A percentile compares a stretch with the other conserved stretches of the same genome.
These are phyloP conservation scores for Oenanthe sinensis DNA, from an alignment of 129 eudicot genomes.

Conservation along the genomic window DNA sequence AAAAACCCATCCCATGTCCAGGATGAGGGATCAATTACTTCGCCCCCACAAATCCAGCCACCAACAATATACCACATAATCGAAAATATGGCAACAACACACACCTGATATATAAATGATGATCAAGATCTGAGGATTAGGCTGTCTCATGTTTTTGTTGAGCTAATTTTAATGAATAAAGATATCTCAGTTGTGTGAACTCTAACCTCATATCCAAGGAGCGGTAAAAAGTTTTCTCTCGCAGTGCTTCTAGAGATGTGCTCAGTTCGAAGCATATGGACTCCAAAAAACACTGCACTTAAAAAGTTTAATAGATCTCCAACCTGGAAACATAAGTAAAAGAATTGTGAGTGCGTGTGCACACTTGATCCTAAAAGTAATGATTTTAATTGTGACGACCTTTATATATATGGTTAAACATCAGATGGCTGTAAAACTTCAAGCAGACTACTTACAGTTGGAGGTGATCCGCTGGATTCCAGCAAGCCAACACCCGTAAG, in stretches of 20 bases:
- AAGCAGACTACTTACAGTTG: slow-evolving; percentile 38
- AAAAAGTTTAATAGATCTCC: slow-evolving; percentile 74
- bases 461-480: slow-evolving; percentile 95
- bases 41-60: slow-evolving; percentile 32
- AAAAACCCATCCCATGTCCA: slow-evolving; percentile 45
- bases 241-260: slow-evolving; percentile 58
- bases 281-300: slow-evolving; percentile 80
- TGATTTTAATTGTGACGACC: not conserved
- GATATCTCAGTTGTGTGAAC: slow-evolving; percentile 15
- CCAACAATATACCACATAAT: slow-evolving; percentile 51
- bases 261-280: slow-evolving; percentile 85
- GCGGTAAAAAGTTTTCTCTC: slow-evolving; percentile 60
- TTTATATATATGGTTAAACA: not conserved
- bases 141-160: not conserved
- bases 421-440: not conserved
- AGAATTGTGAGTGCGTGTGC: not conserved
- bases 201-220: slow-evolving; percentile 76
- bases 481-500: slow-evolving; percentile 71
- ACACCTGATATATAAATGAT: slow-evolving; percentile 34
- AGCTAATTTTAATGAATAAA: not conserved
- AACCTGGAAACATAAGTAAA: slow-evolving; percentile 35
- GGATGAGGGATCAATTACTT: slow-evolving; percentile 39
- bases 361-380: not conserved
- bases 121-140: not conserved
- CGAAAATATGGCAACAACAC: slow-evolving; percentile 61